Conservation (phyloP, 2,329 filamentous ascomycete species). For the Fusarium sp. region DNA sequence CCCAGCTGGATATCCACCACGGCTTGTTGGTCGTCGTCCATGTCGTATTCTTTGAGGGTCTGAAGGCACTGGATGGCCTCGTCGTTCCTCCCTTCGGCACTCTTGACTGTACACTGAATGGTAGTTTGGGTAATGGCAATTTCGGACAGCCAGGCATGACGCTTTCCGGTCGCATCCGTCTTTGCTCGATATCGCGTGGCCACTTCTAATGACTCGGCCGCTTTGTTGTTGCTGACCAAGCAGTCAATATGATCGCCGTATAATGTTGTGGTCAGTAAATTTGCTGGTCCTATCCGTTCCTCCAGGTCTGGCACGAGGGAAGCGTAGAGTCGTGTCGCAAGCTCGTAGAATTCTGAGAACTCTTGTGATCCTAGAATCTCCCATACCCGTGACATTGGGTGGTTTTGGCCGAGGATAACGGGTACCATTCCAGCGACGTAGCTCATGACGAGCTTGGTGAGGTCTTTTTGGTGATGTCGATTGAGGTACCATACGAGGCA, state of each 20-base stretch:
- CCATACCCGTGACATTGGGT: conserved; percentile 48
- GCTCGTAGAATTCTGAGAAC: conserved; percentile 48
- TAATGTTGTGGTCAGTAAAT: conserved; percentile 46
- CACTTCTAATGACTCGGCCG: conserved; percentile 43
- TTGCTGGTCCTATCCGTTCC: conserved; percentile 45
- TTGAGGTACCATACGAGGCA: conserved; percentile 51
- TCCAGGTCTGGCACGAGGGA: conserved; percentile 46
- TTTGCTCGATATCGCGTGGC: conserved; percentile 42
- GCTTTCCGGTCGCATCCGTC: conserved; percentile 44
- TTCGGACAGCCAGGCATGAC: conserved; percentile 46
- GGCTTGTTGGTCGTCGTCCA: conserved; percentile 46
- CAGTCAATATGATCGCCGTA: conserved; percentile 51
- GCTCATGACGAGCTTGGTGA: conserved; percentile 46
- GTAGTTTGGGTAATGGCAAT: conserved; percentile 47
- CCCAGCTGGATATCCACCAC: conserved; percentile 46
- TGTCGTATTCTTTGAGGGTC: conserved; percentile 42
- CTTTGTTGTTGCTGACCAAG: conserved; percentile 40
- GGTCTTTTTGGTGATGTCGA: conserved; percentile 46
- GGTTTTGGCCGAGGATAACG: conserved; percentile 43
- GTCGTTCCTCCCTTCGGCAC: conserved; percentile 42
- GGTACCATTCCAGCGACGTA: conserved; percentile 45
- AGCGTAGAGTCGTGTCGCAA: conserved; percentile 46
- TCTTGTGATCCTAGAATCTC: conserved; percentile 43
- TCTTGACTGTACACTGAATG: conserved; percentile 44
- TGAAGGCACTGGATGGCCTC: conserved; percentile 46